Base-by-base conservation (phyloP, 1,284 basidiomycete species). In the Rhizoctonia solani region DNA sequence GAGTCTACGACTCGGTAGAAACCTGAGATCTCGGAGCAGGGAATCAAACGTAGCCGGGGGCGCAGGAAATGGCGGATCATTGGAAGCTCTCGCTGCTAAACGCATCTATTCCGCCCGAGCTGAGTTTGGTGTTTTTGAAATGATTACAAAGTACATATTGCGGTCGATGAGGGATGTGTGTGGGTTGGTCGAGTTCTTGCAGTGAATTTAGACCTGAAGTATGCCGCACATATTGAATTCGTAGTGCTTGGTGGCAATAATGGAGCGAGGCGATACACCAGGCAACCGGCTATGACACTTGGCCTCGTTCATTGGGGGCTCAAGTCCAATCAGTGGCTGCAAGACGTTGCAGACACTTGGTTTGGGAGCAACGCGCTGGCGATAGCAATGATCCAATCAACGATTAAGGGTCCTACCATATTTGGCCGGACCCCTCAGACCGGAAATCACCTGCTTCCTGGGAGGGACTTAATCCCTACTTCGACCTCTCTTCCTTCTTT, bases 41-140 rank as follows among this genome's bases (percentile, higher is more conserved):
- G 39, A 65, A 53, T 11, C 37, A 14, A 49, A 44, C 4, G 39
- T 65, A 65, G 13, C 61, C 61, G 61, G 25, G 27, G 50, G 27
- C 61, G 16, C 46, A 65, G 61, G 61, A 65, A 50, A 65, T 65
- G n/a, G 61, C 61, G 61, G 61, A 65, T 65, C 61, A 65, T 50
- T 54, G 50, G 50, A 65, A 53, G 61, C 25, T 11, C 8, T 16
- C 50, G 50, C 34, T 41, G 19, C 50, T 29, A 54, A 34, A 11
- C 11, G 34, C 8, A 25, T 47, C 23, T 41, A 63, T 37, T 41
- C 59, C 49, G 34, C 34, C 16, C 16, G 49, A 50, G 4, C 34
- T 52, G 37, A 23, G 47, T 47, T 25, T 63, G 59, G 21, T 8
- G n/a, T 34, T 11, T 34, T 34, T 11, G 32, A 4, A 11, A 34